Conservation (phyloP, 768 basidiomycete species). For the Postia placenta region DNA sequence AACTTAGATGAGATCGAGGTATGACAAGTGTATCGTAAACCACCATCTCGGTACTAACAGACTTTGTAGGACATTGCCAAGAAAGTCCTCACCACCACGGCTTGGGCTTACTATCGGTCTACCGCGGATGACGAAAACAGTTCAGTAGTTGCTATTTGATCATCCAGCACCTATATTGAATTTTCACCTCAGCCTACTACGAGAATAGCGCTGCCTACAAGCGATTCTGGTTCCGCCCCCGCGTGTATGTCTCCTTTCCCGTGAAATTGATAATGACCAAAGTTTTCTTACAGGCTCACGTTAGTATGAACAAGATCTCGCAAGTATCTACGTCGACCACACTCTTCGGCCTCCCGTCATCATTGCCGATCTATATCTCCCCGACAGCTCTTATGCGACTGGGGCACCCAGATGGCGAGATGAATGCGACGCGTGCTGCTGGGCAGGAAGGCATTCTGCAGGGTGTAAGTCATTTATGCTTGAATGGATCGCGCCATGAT, state of each 20-base stretch:
- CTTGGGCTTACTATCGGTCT: constrained; percentile 26
- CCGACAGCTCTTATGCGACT: constrained; percentile 88
- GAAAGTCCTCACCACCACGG: constrained; percentile 19
- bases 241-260: constrained; percentile 31
- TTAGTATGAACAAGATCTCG: constrained; percentile 23
- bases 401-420: constrained; percentile 92
- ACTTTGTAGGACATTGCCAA: constrained; percentile 17
- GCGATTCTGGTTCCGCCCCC: constrained; percentile 85
- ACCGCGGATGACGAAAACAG: constrained; percentile 22
- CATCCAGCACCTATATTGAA: constrained; percentile 1
- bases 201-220: constrained; percentile 19
- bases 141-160: not conserved
- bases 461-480: constrained; percentile 39
- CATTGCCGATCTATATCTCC: constrained; percentile 34
- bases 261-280: not conserved
- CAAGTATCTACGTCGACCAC: constrained; percentile 17
- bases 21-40: not conserved
- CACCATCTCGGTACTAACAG: not conserved
- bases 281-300: not conserved
- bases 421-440: constrained; percentile 87
- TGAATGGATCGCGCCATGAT: not conserved
- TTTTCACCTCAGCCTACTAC: constrained; percentile 10
- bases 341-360: constrained; percentile 18
- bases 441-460: constrained; percentile 72
- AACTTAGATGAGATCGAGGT: constrained; percentile 26